These are phyloP conservation scores for Lepiota subincarnata DNA, from an alignment of 768 basidiomycete genomes.

Conservation along the genomic window DNA sequence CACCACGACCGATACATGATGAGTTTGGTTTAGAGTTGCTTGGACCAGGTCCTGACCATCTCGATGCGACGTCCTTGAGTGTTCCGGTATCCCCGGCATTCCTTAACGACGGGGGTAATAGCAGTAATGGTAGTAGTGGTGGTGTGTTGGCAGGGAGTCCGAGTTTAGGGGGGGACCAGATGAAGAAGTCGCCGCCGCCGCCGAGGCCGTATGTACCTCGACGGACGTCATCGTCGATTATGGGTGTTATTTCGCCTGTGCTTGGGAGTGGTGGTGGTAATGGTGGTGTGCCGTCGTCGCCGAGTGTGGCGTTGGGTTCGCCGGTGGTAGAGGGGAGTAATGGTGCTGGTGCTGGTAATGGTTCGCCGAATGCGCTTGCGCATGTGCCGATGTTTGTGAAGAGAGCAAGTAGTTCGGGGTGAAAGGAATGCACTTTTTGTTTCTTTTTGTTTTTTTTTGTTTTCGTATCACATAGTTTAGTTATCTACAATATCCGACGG, in stretches of 20 bases:
- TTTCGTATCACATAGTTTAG: too few relatives aligned
- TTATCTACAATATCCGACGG: too few relatives aligned
- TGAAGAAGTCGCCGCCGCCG: conserved; percentile 36
- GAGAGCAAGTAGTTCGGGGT: background rate
- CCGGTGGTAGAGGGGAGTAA: background rate
- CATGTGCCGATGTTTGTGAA: conserved; percentile 11
- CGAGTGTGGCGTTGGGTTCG: background rate
- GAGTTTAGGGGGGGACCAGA: conserved; percentile 3
- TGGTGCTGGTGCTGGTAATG: background rate
- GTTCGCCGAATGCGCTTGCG: conserved; percentile 7
- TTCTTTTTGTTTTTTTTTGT: background rate
- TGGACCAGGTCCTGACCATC: conserved; percentile 14
- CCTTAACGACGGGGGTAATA: background rate
- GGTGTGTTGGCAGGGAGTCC: conserved; percentile 8
- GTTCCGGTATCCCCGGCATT: conserved; percentile 14
- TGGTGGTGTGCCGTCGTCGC: too few relatives aligned
- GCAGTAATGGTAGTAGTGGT: too few relatives aligned
- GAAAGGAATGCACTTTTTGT: background rate
- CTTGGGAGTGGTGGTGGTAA: too few relatives aligned
- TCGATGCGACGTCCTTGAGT: conserved; percentile 1
- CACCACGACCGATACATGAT: conserved; percentile 67
- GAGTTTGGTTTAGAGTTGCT: conserved; percentile 46
- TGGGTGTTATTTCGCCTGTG: conserved; percentile 35
- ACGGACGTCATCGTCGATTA: conserved; percentile 44
- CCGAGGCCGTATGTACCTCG: conserved; percentile 62